Conservation (phyloP, 1,284 basidiomycete genomes). For the Ustilago trichophora region DNA sequence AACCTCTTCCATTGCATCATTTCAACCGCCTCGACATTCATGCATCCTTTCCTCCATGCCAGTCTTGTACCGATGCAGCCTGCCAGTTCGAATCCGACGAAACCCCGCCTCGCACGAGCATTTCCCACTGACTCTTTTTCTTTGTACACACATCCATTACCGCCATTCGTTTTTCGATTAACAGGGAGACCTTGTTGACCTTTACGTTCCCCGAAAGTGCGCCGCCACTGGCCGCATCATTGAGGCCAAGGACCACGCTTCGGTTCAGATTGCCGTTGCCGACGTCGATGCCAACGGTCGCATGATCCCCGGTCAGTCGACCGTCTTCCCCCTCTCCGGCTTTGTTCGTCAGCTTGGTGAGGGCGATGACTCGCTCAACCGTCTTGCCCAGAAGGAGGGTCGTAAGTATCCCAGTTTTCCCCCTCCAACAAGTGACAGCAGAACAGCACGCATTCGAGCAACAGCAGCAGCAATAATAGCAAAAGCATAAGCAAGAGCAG, state of each 20-base stretch:
- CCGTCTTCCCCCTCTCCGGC: constrained; percentile 92
- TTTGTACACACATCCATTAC: too few relatives aligned
- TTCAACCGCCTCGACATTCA: too few relatives aligned
- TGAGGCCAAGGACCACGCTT: constrained; percentile 98
- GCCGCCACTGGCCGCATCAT: constrained; percentile 83
- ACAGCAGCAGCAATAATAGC: too few relatives aligned
- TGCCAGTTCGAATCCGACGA: too few relatives aligned
- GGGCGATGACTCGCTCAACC: constrained; percentile 96
- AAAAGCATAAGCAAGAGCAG: neutral
- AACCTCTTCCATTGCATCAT: too few relatives aligned
- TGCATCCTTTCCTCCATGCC: too few relatives aligned
- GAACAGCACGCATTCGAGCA: neutral
- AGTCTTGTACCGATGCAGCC: too few relatives aligned
- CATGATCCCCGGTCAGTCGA: constrained; percentile 81
- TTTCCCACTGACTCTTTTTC: too few relatives aligned
- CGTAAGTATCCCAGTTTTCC: constrained; percentile 74
- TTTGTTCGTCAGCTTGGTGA: constrained; percentile 94
- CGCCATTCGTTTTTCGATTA: neutral
- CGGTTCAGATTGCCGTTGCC: constrained; percentile 92
- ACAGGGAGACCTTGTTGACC: constrained; percentile 97
- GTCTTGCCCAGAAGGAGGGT: constrained; percentile 92
- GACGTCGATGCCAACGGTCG: constrained; percentile 94
- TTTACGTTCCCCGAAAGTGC: constrained; percentile 99
- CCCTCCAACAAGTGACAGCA: neutral
- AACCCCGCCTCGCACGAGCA: too few relatives aligned